These are phyloP conservation scores for Trichoderma sp. DNA, from an alignment of 2,329 filamentous ascomycete genomes.

Conservation along the genomic window DNA sequence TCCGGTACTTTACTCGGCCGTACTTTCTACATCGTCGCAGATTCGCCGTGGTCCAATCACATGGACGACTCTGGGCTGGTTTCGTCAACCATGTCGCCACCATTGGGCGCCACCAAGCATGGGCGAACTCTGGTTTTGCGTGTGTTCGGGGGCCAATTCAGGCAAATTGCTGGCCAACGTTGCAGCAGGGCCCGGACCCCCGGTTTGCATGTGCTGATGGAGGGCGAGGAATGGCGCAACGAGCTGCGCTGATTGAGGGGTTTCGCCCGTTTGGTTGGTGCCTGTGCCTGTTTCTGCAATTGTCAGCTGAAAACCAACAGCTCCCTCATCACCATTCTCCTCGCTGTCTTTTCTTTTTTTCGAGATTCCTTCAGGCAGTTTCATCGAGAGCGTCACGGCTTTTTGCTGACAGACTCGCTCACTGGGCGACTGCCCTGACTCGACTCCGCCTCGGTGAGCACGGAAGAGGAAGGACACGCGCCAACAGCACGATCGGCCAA, in stretches of 20 bases:
- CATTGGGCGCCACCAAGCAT: not conserved
- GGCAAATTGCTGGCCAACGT: conserved; percentile 11
- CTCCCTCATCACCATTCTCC: not conserved
- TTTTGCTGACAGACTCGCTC: not conserved
- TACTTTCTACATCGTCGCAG: not conserved
- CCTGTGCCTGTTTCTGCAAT: not conserved
- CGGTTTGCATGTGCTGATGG: conserved; percentile 5
- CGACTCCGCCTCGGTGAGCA: conserved; percentile 16
- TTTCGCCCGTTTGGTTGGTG: not conserved
- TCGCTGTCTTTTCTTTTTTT: not conserved
- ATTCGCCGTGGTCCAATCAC: not conserved
- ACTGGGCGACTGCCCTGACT: not conserved
- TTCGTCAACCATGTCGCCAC: conserved; percentile 15
- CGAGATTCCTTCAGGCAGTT: not conserved
- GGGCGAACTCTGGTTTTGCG: no score
- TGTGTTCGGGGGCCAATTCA: not conserved
- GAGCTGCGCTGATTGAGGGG: not conserved
- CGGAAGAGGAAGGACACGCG: not conserved
- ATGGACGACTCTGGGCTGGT: not conserved
- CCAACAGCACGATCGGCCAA: not conserved
- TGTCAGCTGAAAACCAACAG: not conserved
- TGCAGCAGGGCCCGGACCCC: not conserved
- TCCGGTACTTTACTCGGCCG: not conserved
- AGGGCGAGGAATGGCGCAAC: not conserved
- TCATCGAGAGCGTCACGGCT: not conserved